Evolutionary conservation across 2,329 filamentous ascomycete genomes (phyloP).

Genomic region (Fusarium nanum): DNA sequence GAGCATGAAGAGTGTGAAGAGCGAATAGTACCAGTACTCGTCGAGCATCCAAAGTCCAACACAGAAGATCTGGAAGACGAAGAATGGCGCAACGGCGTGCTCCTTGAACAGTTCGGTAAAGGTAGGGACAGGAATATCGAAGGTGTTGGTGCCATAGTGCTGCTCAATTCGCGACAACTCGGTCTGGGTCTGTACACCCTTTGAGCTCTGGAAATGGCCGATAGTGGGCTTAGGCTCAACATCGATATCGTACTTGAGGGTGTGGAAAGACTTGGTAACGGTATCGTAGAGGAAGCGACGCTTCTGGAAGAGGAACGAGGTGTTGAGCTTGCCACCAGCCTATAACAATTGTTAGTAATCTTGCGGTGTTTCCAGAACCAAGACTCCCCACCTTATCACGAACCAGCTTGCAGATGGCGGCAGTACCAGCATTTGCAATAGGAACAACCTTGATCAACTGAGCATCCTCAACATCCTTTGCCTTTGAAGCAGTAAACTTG

Average conservation of each 20-base stretch:
- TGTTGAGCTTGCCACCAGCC: conserved; percentile 77
- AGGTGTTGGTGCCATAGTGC: conserved; percentile 95
- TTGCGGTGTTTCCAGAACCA: conserved; percentile 5
- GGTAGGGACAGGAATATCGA: conserved; percentile 96
- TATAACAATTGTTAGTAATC: conserved; percentile 47
- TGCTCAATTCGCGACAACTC: conserved; percentile 85
- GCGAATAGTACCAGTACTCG: conserved; percentile 99
- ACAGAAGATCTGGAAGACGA: conserved; percentile 99
- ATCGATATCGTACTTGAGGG: conserved; percentile 86
- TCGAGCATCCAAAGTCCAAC: conserved; percentile 98
- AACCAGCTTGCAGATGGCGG: conserved; percentile 86
- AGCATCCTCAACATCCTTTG: conserved; percentile 77
- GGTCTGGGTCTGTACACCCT: conserved; percentile 77
- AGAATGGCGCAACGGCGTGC: conserved; percentile 98
- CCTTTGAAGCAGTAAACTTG: conserved; percentile 81
- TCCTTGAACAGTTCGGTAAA: conserved; percentile 98
- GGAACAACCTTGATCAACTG: conserved; percentile 93
- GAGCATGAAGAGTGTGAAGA: conserved; percentile 99
- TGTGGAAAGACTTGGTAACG: conserved; percentile 79
- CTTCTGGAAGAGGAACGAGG: conserved; percentile 98
- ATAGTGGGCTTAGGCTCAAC: conserved; percentile 84
- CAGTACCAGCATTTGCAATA: conserved; percentile 84
- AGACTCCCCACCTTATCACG: conserved; percentile 71
- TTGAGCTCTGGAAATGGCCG: conserved; percentile 80
- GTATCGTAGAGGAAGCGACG: conserved; percentile 89